Conservation (phyloP, 306 rosid genomes). For the Casuarina glauca region DNA sequence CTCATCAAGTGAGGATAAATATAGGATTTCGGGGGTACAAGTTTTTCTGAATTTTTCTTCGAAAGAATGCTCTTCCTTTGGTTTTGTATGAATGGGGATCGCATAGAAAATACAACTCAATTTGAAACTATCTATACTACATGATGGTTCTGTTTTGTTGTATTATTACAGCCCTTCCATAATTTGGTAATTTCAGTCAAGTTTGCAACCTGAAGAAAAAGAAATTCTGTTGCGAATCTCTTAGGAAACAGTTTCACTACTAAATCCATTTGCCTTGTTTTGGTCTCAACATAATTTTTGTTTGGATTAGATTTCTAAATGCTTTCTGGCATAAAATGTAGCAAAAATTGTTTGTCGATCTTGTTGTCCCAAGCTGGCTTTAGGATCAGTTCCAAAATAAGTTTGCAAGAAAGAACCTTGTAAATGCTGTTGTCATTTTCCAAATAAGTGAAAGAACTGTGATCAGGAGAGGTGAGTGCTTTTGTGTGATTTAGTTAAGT, state of each 20-base stretch:
- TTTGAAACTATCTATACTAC: background rate
- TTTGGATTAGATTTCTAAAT: background rate
- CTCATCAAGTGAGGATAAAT: background rate
- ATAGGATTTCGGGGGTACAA: background rate
- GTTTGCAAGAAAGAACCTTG: background rate
- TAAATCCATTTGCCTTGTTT: background rate
- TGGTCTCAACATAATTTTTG: background rate
- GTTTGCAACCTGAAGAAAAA: background rate
- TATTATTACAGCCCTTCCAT: background rate
- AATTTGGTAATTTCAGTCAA: background rate
- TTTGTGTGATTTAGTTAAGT: background rate
- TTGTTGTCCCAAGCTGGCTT: background rate
- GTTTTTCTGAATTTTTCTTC: background rate
- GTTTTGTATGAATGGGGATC: background rate
- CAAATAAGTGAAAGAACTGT: background rate
- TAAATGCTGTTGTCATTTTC: background rate
- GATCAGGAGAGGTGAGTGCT: background rate
- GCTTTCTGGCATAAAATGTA: background rate
- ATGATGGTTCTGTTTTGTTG: background rate
- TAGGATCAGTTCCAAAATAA: background rate
- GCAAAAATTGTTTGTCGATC: background rate
- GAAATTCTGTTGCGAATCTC: background rate
- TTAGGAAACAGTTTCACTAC: background rate
- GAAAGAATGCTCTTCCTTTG: background rate
- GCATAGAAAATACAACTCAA: background rate